Base-by-base conservation (phyloP, 352 stramenopile species). In the Globisporangium rhizosaccharum region DNA sequence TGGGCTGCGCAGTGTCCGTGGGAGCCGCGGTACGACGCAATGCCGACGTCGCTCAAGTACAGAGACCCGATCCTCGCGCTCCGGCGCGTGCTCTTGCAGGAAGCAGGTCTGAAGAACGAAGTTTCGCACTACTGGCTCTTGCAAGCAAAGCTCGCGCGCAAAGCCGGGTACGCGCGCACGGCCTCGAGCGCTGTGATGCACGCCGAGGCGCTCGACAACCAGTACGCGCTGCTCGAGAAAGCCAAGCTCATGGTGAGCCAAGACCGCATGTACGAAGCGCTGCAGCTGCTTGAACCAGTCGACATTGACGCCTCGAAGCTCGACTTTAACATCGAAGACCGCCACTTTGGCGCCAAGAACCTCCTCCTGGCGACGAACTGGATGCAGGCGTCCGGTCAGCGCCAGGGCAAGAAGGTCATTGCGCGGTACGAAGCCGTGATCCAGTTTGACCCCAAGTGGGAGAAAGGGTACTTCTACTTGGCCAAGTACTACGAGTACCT, bases 301-400 rank as follows among this genome's bases (percentile, higher is more conserved):
- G 75, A 85, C 56, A 87, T 96, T 28, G 84, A 94, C 48, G 71
- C 79, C 9, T 75, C 79, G 14, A 88, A 78, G 44, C 58, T 95
- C 26, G 80, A 90, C 28, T 90, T 80, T 64, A 71, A 88, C 26
- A 77, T 90, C 2, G 82, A 90, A 48, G 82, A 96, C 37, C 68
- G 70, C 26, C 79, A 85, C 42, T 84, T 85, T 39, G 83, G 73
- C 66, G 90, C 90, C 37, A 96, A 95, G 33, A 92, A 85, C 33
- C 68, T 98, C 23, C 76, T 99, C 7, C 76, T 97, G 42, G 84
- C 94, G 11, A 99, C 96, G 0, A 95, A 98, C 55, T 99, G 96
- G 94, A 98, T 98, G 78, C 92, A 97, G 65, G 90, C 96, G 56
- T 96, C 84, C 20, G 94, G 95, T 0, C 78, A 98, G 59, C 93